Percentiles rank a stretch among this genome's conserved stretches.
Evolutionary conservation across 257 asterid species (phyloP).

Genomic region (Parsonsia alboflavescens): DNA sequence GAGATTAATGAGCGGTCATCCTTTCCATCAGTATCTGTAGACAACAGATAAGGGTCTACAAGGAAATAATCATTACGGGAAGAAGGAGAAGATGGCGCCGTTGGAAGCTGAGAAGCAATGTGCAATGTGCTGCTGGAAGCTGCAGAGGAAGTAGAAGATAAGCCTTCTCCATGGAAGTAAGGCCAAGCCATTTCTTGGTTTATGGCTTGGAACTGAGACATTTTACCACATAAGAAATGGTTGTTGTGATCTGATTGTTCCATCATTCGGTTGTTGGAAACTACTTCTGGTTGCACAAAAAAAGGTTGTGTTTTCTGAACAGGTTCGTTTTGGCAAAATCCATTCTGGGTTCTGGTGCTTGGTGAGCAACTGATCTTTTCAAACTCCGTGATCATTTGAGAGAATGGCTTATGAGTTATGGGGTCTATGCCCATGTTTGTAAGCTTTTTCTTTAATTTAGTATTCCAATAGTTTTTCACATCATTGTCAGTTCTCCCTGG

Average conservation of each 20-base stretch:
- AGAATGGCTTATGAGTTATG: slow-evolving; percentile 89
- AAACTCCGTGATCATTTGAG: slow-evolving; percentile 71
- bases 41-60: slow-evolving; percentile 21
- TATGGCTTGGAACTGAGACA: slow-evolving; percentile 19
- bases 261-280: slow-evolving; percentile 11
- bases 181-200: slow-evolving; percentile 31
- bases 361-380: slow-evolving; percentile 60
- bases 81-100: slow-evolving; percentile 32
- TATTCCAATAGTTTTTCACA: slow-evolving; percentile 97
- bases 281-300: slow-evolving; percentile 11
- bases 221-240: slow-evolving; percentile 14
- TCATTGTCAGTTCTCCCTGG: slow-evolving; percentile 97
- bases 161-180: slow-evolving; percentile 33
- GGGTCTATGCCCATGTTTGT: slow-evolving; percentile 90
- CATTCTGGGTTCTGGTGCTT: slow-evolving; percentile 29
- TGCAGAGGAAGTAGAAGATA: slow-evolving; percentile 37
- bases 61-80: slow-evolving; percentile 37
- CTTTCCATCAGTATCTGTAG: slow-evolving; percentile 16
- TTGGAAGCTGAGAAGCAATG: slow-evolving; percentile 35
- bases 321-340: slow-evolving; percentile 22
- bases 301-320: slow-evolving; percentile 13
- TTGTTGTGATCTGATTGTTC: slow-evolving; percentile 18
- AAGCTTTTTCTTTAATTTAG: slow-evolving; percentile 87
- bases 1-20: slow-evolving; percentile 16
- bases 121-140: slow-evolving; percentile 31